Base-by-base conservation (phyloP, 23 red algal genomes). In the Gracilaria domingensis region DNA sequence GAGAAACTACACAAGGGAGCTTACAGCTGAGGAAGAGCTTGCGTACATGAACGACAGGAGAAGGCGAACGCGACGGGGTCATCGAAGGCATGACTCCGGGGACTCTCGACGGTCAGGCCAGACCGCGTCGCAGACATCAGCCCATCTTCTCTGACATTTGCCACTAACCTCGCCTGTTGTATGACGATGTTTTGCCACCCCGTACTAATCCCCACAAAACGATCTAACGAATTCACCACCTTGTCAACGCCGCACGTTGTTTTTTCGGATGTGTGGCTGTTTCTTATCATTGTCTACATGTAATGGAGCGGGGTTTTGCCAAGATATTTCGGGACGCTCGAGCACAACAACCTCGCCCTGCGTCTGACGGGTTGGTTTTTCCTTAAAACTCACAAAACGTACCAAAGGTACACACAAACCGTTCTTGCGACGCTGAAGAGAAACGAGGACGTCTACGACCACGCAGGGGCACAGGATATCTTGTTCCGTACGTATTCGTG, bases 1-100 rank as follows among this genome's bases (percentile, higher is more conserved):
- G 28, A 54, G 74, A 39, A 94, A 88, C 61, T 87, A 94, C 56
- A 87, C 92, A 35, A 76, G 92, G 53, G 58, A 59, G 28, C 65
- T 94, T 33, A 88, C 71, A 17, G 83, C 85, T 12, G 75, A 94
- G 59, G 92, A 94, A 81, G 83, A 94, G 59, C 36, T 94, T 39
- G 92, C 71, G n/a, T 94, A 87, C 74, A 45, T 88, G 34, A 58
- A 37, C 20, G 92, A 94, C 45, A 80, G 55, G 23, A 54, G 61
- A 67, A 45, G 83, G 51, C 72, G 92, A 44, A 40, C 42, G 66
- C 62, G 89, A 47, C 60, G 89, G 21, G 89, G 89, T 49, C 89
- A 92, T 57, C 29, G 51, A 66, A 83, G 80, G 65, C 87, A 90
- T 23, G 73, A 90, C 20, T 90, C 87, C 16, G 35, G 60, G 40